Base-by-base conservation (phyloP, 148 eudicot species). In the Vaccinium corymbosum region DNA sequence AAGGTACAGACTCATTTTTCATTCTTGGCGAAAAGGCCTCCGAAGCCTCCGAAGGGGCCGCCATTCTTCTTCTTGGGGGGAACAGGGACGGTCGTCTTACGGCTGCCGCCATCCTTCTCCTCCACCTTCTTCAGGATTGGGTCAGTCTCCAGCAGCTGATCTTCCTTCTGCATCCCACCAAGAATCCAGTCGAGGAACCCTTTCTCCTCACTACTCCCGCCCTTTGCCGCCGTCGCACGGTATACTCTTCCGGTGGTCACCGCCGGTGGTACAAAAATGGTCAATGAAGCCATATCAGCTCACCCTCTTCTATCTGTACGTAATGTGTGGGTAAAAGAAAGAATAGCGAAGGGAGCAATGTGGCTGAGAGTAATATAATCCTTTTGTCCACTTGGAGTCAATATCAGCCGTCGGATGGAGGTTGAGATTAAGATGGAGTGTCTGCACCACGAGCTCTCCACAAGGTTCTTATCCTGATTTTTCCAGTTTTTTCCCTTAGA, bases 21-120 rank as follows among this genome's bases (percentile, higher is more conserved):
- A 80, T 93, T 93, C 92, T 93, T 95, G 83, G 92, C 92, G 62
- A 95, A 95, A 62, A 93, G 88, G 11, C 96, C 95, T 16, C 97
- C 96, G 20, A 93, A 71, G 20, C 90, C 95, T 27, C 94, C 93
- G 4, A 75, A 75, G 6, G 6, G 17, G 73, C 84, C 80, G 9
- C 61, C 85, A 10, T 80, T 84, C 66, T 90, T 89, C 88, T 92
- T 92, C 94, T 92, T 91, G 25, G 86, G 82, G 35, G 91, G 91
- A 51, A 88, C 88, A 0, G 88, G 84, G 9, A 86, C 93, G 0
- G 94, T 71, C 49, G 61, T 83, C 86, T 90, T 91, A 10, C 90
- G 85, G 80, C 89, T 81, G 82, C 85, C 83, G 74, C 82, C 85
- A 52, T 50, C 66, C 88, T 88, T 90, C 32, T 80, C 92, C 76